These are phyloP conservation scores for Schizophyllum commune DNA, from an alignment of 1,284 basidiomycete genomes.

Conservation along the genomic window DNA sequence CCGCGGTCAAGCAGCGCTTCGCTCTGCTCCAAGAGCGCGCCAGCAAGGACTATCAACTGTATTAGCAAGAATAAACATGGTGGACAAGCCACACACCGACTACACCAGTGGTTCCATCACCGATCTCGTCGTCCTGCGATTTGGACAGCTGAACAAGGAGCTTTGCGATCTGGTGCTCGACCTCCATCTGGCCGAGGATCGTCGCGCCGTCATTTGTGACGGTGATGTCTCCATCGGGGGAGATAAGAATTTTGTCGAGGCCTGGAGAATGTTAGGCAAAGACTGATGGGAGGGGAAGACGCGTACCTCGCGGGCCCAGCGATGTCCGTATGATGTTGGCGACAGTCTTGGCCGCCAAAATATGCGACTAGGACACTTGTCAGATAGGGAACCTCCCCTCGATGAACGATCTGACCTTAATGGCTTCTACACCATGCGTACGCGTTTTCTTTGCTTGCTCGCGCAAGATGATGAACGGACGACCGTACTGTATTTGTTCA, in stretches of 20 bases:
- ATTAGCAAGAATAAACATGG: not conserved
- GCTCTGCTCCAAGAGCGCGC: constrained; percentile 88
- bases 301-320: constrained; percentile 81
- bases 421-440: constrained; percentile 90
- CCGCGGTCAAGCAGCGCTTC: constrained; percentile 92
- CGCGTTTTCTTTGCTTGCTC: constrained; percentile 95
- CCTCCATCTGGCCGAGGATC: constrained; percentile 93
- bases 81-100: constrained; percentile 64
- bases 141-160: constrained; percentile 94
- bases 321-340: constrained; percentile 95
- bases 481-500: constrained; percentile 62
- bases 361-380: constrained; percentile 64
- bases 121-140: constrained; percentile 99
- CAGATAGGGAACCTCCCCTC: constrained; percentile 8
- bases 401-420: constrained; percentile 63
- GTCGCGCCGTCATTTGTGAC: constrained; percentile 99
- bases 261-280: constrained; percentile 38
- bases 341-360: constrained; percentile 88
- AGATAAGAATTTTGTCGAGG: constrained; percentile 98
- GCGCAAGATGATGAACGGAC: constrained; percentile 95
- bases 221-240: constrained; percentile 96
- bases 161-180: constrained; percentile 98
- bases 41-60: constrained; percentile 74
- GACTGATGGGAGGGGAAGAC: constrained; percentile 8
- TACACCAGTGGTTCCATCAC: constrained; percentile 98